Base-by-base conservation (phyloP, 176 grass and related monocot genomes). In the Juncus inflexus region DNA sequence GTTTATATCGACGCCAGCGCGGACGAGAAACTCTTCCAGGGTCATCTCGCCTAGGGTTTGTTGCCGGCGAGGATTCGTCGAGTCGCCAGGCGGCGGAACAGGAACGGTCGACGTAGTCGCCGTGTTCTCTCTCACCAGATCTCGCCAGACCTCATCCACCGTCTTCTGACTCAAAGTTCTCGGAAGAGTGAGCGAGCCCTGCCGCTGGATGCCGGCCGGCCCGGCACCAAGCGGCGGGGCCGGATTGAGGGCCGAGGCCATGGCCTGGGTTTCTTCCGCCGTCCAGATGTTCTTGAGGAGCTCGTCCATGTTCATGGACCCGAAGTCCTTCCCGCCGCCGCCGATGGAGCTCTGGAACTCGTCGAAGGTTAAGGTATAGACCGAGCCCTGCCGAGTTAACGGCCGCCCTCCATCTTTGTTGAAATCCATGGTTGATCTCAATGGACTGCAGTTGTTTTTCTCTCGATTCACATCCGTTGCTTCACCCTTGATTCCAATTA, bases 231-330 rank as follows among this genome's bases (percentile, higher is more conserved):
- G 75, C 6, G 7, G 54, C 35, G 14, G 15, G 13, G 9, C 13
- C 54, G 55, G 15, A 52, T n/a, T 38, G 12, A 79, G 69, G 15
- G 79, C 65, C 7, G 74, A 76, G 3, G 76, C 76, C 79, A 90
- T 90, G 56, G 74, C 87, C 47, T 87, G 87, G 81, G 76, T 85
- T 76, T 90, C 87, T 84, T 96, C 91, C 3, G 87, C 87, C 7
- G 73, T 96, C 91, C 91, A 96, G 76, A 96, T 96, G 81, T 72
- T 96, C 73, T 89, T 86, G 39, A 96, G 77, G 52, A 96, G 72
- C 76, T 96, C 91, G 61, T 96, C 92, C 92, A 96, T 91, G 63
- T 96, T 91, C 92, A 91, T 89, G 42, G 92, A 97, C 12, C 87
- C 66, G 49, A 89, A 91, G 7, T 97, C 87, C 84, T 89, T 97